Evolutionary conservation across 208 protist species (phyloP).

Genomic region (Trypanosoma scelopori): DNA sequence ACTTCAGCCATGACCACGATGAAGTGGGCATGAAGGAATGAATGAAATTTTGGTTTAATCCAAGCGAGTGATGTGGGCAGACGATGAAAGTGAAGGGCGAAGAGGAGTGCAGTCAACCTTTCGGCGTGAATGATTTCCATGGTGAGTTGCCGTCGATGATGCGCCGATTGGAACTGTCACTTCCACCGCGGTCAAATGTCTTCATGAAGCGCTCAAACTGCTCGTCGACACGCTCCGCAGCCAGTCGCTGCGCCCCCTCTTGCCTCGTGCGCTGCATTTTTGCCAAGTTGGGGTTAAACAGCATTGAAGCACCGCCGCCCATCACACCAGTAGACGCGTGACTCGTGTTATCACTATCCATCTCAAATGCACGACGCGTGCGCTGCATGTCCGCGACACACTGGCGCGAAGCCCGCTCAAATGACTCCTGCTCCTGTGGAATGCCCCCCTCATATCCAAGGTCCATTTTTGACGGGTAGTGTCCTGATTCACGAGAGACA

Average conservation of each 20-base stretch:
- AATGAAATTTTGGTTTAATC: not conserved
- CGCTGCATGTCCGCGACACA: conserved; percentile 58
- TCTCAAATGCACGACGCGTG: conserved; percentile 32
- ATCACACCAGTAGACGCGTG: conserved; percentile 18
- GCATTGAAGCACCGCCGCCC: conserved; percentile 24
- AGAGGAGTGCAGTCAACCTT: conserved; percentile 13
- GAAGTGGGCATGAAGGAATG: too few species aligned
- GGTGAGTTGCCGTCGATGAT: conserved; percentile 82
- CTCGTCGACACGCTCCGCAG: conserved; percentile 76
- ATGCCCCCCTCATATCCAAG: conserved; percentile 88
- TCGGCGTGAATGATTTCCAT: conserved; percentile 81
- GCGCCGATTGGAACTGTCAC: conserved; percentile 12
- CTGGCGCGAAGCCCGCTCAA: conserved; percentile 35
- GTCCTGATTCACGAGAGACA: conserved; percentile 45
- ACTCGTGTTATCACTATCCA: conserved; percentile 27
- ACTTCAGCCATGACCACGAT: too few species aligned
- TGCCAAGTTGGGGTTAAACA: conserved; percentile 78
- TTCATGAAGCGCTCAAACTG: conserved; percentile 90
- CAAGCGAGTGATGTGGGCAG: too few species aligned
- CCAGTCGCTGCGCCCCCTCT: conserved; percentile 62
- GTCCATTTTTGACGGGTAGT: conserved; percentile 72
- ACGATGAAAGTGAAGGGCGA: not conserved
- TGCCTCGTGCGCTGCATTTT: conserved; percentile 81
- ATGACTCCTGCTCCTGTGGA: conserved; percentile 50
- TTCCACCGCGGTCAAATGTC: conserved; percentile 49